Percentiles rank a stretch among this genome's conserved stretches.
phyloP scores from a whole-genome alignment of 2,329 filamentous ascomycete species.

The Zarea fungicola region DNA sequence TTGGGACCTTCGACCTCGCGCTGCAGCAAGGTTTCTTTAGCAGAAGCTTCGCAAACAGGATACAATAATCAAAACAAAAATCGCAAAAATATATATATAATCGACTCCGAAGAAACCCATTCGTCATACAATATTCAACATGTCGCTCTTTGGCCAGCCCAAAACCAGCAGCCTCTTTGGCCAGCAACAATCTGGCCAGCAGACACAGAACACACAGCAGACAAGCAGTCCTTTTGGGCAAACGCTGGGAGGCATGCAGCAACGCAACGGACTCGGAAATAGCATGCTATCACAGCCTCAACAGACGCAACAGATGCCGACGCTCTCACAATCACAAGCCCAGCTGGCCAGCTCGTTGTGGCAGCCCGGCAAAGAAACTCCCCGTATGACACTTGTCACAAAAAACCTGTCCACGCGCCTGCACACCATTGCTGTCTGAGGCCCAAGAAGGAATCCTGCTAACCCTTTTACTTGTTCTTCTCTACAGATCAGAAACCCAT shows the following conservation, averaged over 20 bases:
- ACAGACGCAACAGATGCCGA: conserved; percentile 38
- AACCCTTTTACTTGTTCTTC: too few species aligned
- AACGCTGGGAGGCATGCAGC: conserved; percentile 29
- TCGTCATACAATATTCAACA: conserved; percentile 16
- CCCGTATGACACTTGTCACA: too few species aligned
- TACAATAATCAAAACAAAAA: background rate
- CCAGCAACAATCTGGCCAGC: conserved; percentile 31
- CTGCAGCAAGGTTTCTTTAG: background rate
- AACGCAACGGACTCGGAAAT: conserved; percentile 28
- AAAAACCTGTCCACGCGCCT: too few species aligned
- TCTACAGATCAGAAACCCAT: conserved; percentile 63
- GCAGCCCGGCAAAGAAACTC: conserved; percentile 47
- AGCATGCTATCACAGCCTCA: conserved; percentile 31
- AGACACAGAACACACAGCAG: conserved; percentile 21
- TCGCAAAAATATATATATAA: background rate
- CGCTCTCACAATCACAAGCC: conserved; percentile 40
- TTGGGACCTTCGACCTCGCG: background rate
- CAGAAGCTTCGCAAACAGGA: background rate
- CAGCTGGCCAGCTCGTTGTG: conserved; percentile 47
- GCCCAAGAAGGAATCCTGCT: too few species aligned
- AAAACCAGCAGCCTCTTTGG: conserved; percentile 34
- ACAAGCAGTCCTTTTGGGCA: conserved; percentile 26
- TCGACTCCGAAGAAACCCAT: background rate
- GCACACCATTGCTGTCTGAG: too few species aligned
- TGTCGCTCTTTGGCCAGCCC: conserved; percentile 38